Evolutionary conservation across 192 early-diverging fungal species (phyloP), one percentile per base, ranked within the genome.

Genomic region (Gaertneriomyces sp.): DNA sequence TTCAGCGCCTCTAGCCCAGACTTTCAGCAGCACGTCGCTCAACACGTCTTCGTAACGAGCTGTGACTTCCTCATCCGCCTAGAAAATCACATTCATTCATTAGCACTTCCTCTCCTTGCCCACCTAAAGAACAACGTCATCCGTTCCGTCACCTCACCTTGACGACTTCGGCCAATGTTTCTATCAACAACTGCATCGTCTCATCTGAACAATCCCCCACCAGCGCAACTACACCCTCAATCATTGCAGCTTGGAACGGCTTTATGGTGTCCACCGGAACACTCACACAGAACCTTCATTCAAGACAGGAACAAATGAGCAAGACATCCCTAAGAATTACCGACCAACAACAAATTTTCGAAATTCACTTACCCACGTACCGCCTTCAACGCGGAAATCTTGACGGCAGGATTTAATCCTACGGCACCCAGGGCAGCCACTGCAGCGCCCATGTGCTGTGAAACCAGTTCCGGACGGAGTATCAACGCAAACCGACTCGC

Each of bases 1-100:
- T 12, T 85, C 83, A 8, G 91, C 87, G 68, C 91, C 80, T 42
- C 81, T 81, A 45, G 76, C 79, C 93, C 92, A 95, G n/a, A 90
- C 82, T 11, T 87, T 81, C 62, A 96, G 67, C 0, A 91, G 73
- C 40, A 91, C 74, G 6, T 88, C 86, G 56, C 86, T 84, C 40
- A 97, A 72, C 45, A 82, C 67, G 9, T 81, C 78, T 64, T 93
- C 93, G 58, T 88, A 85, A 47, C 81, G 79, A 1, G 91, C 89
- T 4, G 88, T 87, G n/a, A 85, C 82, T 20, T 80, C 84, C 20
- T 82, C 80, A 61, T 91, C 83, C 38, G 92, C 79, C 78, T 88
- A 5, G 4, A 39, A 55, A 60, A 40, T 5, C 14, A 5, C 39
- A 43, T n/a, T 14, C 33, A 17, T 19, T 0, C 6, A 63, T 19